Percentiles rank a stretch among this genome's conserved stretches.
phyloP scores from a whole-genome alignment of 176 grass and related monocot genomes.

The Themeda triandra region DNA sequence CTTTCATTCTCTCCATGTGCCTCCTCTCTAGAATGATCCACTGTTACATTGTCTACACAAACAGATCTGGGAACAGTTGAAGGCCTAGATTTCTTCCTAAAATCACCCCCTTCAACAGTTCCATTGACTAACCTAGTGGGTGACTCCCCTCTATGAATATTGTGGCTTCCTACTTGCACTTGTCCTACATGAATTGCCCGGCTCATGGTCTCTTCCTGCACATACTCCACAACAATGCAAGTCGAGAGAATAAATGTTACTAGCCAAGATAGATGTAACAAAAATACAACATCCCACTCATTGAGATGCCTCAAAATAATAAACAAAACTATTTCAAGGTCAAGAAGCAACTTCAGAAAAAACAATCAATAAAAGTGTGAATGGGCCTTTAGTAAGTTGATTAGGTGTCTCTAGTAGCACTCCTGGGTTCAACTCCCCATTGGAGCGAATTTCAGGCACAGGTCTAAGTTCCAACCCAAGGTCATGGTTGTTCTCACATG shows the following conservation, averaged over 20 bases:
- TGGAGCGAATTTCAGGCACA: not conserved
- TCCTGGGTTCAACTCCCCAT: not conserved
- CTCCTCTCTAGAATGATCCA: constrained; percentile 14
- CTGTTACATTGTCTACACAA: constrained; percentile 6
- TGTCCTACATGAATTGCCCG: constrained; percentile 3
- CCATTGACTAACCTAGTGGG: not conserved
- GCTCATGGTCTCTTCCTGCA: constrained; percentile 21
- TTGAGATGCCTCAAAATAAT: not conserved
- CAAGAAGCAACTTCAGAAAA: constrained; percentile 7
- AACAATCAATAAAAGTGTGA: not conserved
- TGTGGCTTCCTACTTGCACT: constrained; percentile 22
- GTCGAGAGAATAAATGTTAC: constrained; percentile 13
- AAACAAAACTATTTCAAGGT: not conserved
- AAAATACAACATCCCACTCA: not conserved
- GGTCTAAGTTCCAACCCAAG: no score
- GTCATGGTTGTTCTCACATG: no score
- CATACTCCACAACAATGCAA: not conserved
- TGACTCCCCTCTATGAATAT: constrained; percentile 17
- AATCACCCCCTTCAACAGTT: not conserved
- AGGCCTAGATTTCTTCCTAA: constrained; percentile 23
- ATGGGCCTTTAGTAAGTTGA: not conserved
- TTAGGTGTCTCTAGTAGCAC: not conserved
- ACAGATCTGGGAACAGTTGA: not conserved
- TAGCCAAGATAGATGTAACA: not conserved
- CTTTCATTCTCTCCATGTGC: constrained; percentile 2